These are phyloP conservation scores for Aspergillus ochraceus DNA, from an alignment of 2,329 filamentous ascomycete species.

Conservation along the genomic window DNA sequence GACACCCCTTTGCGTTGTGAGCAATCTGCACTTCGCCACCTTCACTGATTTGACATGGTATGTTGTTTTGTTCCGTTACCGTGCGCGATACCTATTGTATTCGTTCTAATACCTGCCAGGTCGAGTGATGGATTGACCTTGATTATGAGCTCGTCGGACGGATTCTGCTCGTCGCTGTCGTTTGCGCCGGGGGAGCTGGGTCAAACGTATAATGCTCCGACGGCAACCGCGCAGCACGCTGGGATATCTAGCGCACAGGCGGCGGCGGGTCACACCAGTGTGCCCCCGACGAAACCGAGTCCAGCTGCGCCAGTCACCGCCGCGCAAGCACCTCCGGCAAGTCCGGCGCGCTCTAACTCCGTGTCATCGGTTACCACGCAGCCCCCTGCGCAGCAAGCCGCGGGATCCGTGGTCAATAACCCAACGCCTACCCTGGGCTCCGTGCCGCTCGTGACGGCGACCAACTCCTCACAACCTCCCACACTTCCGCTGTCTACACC, in stretches of 20 bases:
- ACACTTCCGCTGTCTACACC: constrained; percentile 78
- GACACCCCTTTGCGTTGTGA: constrained; percentile 89
- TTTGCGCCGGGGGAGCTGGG: constrained; percentile 84
- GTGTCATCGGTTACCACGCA: constrained; percentile 73
- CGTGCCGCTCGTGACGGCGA: constrained; percentile 73
- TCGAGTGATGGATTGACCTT: constrained; percentile 75
- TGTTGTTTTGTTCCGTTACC: constrained; percentile 33
- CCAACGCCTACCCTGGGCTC: constrained; percentile 76
- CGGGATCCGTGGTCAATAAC: constrained; percentile 64
- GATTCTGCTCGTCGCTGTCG: constrained; percentile 89
- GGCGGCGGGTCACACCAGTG: constrained; percentile 66
- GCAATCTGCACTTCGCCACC: constrained; percentile 94
- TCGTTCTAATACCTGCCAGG: constrained; percentile 49
- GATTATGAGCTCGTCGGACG: constrained; percentile 95
- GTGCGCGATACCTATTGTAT: background rate
- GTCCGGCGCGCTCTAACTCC: constrained; percentile 82
- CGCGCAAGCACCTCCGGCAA: constrained; percentile 62
- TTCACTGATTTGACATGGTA: constrained; percentile 97
- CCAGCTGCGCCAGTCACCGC: constrained; percentile 59
- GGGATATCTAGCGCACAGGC: constrained; percentile 49
- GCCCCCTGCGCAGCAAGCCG: constrained; percentile 43
- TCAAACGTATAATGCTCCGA: constrained; percentile 65
- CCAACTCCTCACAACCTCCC: constrained; percentile 58
- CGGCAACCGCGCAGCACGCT: constrained; percentile 32
- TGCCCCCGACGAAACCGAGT: constrained; percentile 58